Evolutionary conservation across 768 basidiomycete genomes (phyloP).

Genomic region (Tubosaeta sp.): DNA sequence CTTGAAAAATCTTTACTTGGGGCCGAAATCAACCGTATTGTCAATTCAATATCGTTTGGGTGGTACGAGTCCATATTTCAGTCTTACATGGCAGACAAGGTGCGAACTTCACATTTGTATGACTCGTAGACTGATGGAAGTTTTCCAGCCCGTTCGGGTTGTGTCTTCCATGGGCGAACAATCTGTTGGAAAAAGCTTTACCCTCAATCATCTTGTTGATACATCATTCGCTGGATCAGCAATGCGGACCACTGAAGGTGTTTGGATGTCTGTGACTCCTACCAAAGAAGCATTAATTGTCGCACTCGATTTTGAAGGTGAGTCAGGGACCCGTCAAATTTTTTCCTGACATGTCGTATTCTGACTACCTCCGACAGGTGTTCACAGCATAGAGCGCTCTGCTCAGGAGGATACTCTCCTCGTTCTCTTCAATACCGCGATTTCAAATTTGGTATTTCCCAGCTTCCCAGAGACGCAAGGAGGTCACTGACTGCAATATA

Average conservation of each 20-base stretch:
- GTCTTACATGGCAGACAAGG: constrained; percentile 59
- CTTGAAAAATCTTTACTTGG: constrained; percentile 54
- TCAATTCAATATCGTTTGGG: constrained; percentile 53
- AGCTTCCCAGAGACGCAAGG: background rate
- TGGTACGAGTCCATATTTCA: constrained; percentile 65
- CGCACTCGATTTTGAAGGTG: constrained; percentile 65
- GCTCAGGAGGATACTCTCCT: constrained; percentile 61
- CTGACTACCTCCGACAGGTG: constrained; percentile 35
- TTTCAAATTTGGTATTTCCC: constrained; percentile 52
- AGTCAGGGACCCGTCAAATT: background rate
- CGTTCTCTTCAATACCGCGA: constrained; percentile 61
- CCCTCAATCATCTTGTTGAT: constrained; percentile 58
- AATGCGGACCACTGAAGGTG: constrained; percentile 61
- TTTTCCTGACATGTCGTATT: background rate
- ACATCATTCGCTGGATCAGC: constrained; percentile 64
- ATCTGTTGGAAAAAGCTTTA: constrained; percentile 58
- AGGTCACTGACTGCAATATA: constrained; percentile 20
- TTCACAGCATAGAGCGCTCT: constrained; percentile 60
- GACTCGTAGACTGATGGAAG: background rate
- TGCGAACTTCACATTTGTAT: constrained; percentile 4
- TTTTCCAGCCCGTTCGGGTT: constrained; percentile 51
- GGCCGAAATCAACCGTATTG: constrained; percentile 53
- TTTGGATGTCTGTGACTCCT: constrained; percentile 65
- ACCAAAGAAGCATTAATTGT: constrained; percentile 53
- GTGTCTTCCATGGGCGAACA: constrained; percentile 69